phyloP scores from a whole-genome alignment of 805 yeast genomes.

The Lipomyces sp. region DNA sequence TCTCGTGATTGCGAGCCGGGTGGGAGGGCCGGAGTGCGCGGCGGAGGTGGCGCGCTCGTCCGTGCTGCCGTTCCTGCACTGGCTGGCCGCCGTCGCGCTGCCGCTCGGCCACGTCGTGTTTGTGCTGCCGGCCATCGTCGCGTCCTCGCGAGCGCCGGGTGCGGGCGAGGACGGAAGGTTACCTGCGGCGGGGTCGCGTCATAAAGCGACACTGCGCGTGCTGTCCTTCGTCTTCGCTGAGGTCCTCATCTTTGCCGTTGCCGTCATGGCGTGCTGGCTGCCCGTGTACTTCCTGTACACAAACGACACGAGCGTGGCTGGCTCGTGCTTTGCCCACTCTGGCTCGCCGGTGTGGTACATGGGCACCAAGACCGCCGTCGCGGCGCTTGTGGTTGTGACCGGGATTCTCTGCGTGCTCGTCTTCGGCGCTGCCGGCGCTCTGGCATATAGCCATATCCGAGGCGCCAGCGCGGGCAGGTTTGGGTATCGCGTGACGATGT shows the following conservation, averaged over 20 bases:
- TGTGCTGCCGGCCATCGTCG: slow-evolving; percentile 14
- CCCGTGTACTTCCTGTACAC: slow-evolving; percentile 23
- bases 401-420: slow-evolving; percentile 5
- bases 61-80: slow-evolving; percentile 15
- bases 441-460: slow-evolving; percentile 1
- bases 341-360: slow-evolving; percentile 18
- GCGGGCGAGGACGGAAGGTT: not conserved
- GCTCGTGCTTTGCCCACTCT: slow-evolving; percentile 11
- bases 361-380: slow-evolving; percentile 19
- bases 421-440: slow-evolving; percentile 3
- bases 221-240: slow-evolving; percentile 1
- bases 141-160: not conserved
- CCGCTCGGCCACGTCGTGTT: slow-evolving; percentile 13
- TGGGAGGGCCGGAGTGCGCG: slow-evolving; percentile 8
- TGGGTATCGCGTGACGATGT: slow-evolving; percentile 10
- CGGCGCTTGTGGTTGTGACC: too few relatives aligned
- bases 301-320: slow-evolving; percentile 15
- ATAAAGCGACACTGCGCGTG: not conserved
- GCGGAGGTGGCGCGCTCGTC: not conserved
- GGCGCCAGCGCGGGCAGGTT: not conserved
- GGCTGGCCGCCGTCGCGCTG: slow-evolving; percentile 8
- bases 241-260: slow-evolving; percentile 4
- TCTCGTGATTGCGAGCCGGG: slow-evolving; percentile 6
- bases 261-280: slow-evolving; percentile 11
- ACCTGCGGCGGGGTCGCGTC: not conserved